These are phyloP conservation scores for Fusarium dimerum DNA, from an alignment of 2,329 filamentous ascomycete species.

Conservation along the genomic window DNA sequence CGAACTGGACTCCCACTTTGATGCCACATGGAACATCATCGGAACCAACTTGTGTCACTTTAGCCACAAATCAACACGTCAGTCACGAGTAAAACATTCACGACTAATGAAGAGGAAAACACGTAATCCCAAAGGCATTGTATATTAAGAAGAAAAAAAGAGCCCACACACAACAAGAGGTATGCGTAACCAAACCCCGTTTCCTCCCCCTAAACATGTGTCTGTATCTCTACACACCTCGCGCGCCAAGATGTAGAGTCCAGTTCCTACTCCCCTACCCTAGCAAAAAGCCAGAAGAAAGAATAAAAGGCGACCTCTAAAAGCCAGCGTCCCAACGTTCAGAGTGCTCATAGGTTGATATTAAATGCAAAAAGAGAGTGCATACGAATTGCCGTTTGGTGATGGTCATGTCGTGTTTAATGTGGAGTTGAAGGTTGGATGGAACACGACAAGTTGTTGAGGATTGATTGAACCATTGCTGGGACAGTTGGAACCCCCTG, in stretches of 20 bases:
- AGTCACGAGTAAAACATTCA: no score
- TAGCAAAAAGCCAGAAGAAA: background rate
- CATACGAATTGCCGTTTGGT: background rate
- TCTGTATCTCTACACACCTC: background rate
- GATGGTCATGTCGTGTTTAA: background rate
- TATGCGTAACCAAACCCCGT: background rate
- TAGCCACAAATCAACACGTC: no score
- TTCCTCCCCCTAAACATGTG: background rate
- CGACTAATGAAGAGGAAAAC: no score
- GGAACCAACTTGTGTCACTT: no score
- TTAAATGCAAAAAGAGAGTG: constrained; percentile 2
- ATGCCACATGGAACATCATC: no score
- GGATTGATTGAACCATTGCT: background rate
- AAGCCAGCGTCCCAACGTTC: constrained; percentile 23
- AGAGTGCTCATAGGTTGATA: constrained; percentile 13
- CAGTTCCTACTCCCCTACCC: background rate
- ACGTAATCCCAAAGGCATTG: no score
- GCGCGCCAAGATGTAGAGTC: background rate
- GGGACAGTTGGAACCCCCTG: background rate
- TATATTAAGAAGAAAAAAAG: background rate
- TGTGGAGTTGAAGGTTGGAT: background rate
- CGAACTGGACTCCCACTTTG: no score
- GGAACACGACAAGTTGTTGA: background rate
- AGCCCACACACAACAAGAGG: background rate
- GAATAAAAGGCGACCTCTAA: constrained; percentile 17